Evolutionary conservation across 257 asterid species (phyloP), one percentile per base, ranked within the genome.

Genomic region (Solanum pinnatisectum): DNA sequence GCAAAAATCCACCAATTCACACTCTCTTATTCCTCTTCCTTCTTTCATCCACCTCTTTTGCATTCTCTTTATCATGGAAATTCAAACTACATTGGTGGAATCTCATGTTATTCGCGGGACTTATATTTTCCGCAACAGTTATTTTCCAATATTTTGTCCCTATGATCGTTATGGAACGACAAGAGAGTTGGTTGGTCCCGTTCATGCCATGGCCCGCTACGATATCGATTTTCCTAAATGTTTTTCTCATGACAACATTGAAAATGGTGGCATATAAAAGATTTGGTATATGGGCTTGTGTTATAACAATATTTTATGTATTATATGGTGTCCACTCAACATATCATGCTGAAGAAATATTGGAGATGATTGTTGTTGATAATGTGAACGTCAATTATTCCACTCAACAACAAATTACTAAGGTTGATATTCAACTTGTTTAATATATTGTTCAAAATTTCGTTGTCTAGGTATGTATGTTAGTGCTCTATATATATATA

Each of bases 151-250:
- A 22, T 65, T 14, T 84, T 72, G 86, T 52, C 81, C 82, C 85
- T 1, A 73, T 60, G 1, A 10, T 32, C 79, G 18, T 67, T 67
- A 74, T 10, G 30, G 13, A 70, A 23, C 92, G 4, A 70, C 86
- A 65, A 49, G 60, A 52, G 7, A 74, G 63, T 15, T 91, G 93
- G 93, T 88, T 83, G 6, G 93, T 91, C 42, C 93, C 93, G 1
- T 88, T 89, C 82, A 91, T 91, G 93, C 93, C 93, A 23, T 91
- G 93, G 93, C 88, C 92, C 0, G 91, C 93, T 6, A 84, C 91
- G 18, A 44, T 90, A 8, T 90, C 93, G 27, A 88, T 91, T 44
- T 91, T 86, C 83, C 90, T 91, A 15, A 91, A 91, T 83, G 91
- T 91, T 11, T 91, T 91, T 33, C 87, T 91, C 30, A 89, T 91